Conservation (phyloP, 257 asterid genomes). For the Salvia hispanica region DNA sequence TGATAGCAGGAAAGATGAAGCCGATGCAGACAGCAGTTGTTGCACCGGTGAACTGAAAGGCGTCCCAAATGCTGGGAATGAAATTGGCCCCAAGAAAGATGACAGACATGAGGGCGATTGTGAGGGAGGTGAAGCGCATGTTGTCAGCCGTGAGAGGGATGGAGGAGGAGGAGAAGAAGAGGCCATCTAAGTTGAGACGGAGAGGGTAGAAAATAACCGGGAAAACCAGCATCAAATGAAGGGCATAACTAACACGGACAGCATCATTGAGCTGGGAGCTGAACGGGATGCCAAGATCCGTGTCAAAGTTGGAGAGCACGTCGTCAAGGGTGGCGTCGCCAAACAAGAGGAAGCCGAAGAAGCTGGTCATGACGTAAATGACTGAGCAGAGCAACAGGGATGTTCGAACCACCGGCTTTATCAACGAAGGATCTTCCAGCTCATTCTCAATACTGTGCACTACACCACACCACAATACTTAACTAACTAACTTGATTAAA, state of each 20-base stretch:
- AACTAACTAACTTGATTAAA: neutral
- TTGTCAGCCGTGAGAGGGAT: slow-evolving; percentile 35
- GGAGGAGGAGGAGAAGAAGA: slow-evolving; percentile 43
- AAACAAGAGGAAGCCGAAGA: slow-evolving; percentile 61
- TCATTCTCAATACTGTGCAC: slow-evolving; percentile 61
- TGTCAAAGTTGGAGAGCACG: slow-evolving; percentile 46
- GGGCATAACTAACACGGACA: slow-evolving; percentile 53
- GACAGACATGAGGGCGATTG: slow-evolving; percentile 34
- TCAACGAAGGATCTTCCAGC: slow-evolving; percentile 46
- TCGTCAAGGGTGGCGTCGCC: slow-evolving; percentile 59
- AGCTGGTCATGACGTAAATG: slow-evolving; percentile 57
- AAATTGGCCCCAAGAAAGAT: slow-evolving; percentile 55
- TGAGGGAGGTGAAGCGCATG: slow-evolving; percentile 36
- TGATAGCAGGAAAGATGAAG: slow-evolving; percentile 52
- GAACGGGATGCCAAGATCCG: slow-evolving; percentile 49
- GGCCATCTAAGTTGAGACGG: slow-evolving; percentile 54
- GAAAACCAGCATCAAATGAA: slow-evolving; percentile 55
- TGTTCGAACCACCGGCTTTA: slow-evolving; percentile 46
- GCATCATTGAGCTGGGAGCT: slow-evolving; percentile 47
- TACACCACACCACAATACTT: slow-evolving; percentile 26
- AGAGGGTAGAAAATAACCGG: slow-evolving; percentile 49
- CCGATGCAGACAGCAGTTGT: slow-evolving; percentile 52
- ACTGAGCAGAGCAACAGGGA: slow-evolving; percentile 58
- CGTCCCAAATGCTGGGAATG: slow-evolving; percentile 62
- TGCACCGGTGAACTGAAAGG: slow-evolving; percentile 58